Evolutionary conservation across 352 stramenopile genomes (phyloP).

Genomic region (Globisporangium takayamanum): DNA sequence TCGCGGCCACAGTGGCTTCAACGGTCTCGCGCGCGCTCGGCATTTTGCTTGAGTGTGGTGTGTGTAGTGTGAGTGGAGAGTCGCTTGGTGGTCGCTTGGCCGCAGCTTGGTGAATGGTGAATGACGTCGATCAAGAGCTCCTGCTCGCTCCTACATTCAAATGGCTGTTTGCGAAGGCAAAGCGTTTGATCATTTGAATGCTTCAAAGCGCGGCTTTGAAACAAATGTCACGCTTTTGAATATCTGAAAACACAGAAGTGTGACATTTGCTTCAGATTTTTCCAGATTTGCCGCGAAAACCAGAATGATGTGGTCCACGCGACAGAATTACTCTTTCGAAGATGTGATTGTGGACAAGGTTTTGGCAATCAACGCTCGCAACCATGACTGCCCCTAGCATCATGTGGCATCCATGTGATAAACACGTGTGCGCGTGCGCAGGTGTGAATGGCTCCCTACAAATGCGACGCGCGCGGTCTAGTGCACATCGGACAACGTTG

Average conservation of each 20-base stretch:
- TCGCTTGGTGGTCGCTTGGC: background rate
- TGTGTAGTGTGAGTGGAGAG: background rate
- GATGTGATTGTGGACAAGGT: background rate
- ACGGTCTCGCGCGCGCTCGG: slow-evolving; percentile 57
- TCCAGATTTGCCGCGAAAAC: too few relatives aligned
- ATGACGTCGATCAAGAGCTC: background rate
- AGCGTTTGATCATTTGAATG: too few relatives aligned
- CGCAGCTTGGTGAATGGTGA: background rate
- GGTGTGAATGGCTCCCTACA: background rate
- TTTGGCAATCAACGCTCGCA: background rate
- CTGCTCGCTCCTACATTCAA: too few relatives aligned
- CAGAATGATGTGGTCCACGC: too few relatives aligned
- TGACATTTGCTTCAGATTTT: too few relatives aligned
- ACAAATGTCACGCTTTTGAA: too few relatives aligned
- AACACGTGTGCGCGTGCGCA: background rate
- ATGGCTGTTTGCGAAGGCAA: too few relatives aligned
- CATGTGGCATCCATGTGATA: background rate
- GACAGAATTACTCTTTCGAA: background rate
- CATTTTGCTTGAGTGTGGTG: slow-evolving; percentile 27
- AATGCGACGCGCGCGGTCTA: too few relatives aligned
- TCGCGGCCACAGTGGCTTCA: slow-evolving; percentile 45
- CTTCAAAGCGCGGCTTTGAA: too few relatives aligned
- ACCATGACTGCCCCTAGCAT: background rate
- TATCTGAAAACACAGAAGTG: too few relatives aligned
- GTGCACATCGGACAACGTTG: too few relatives aligned